Conservation (phyloP, 305 asterid species). For the Solanum chacoense region DNA sequence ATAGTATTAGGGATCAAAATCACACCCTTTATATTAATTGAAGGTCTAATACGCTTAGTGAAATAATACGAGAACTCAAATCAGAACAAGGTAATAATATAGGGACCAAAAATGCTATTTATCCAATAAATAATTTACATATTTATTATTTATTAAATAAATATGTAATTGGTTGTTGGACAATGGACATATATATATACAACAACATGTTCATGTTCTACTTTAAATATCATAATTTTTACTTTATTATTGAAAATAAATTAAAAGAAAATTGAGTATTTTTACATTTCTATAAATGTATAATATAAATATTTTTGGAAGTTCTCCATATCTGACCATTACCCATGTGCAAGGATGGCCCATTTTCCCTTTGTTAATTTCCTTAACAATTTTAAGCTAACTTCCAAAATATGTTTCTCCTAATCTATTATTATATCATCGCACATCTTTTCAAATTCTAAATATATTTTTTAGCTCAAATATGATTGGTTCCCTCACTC, state of each 20-base stretch:
- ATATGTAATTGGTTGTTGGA: constrained; percentile 20
- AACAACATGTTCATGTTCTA: not conserved
- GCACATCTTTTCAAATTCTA: not conserved
- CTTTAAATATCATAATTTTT: not conserved
- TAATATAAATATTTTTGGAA: not conserved
- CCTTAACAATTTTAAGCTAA: constrained; percentile 7
- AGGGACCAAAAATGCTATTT: too few species aligned
- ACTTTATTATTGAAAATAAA: not conserved
- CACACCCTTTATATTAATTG: not conserved
- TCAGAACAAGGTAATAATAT: not conserved
- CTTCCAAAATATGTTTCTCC: constrained; percentile 23
- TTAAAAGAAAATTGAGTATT: too few species aligned
- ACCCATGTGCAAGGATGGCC: constrained; percentile 61
- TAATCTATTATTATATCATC: constrained; percentile 7
- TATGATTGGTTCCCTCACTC: constrained; percentile 7
- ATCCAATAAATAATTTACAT: not conserved
- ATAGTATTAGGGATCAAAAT: not conserved
- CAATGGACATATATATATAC: constrained; percentile 16
- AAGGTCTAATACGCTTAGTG: not conserved
- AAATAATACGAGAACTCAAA: not conserved
- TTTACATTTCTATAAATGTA: not conserved
- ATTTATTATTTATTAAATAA: too few species aligned
- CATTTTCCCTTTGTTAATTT: constrained; percentile 26
- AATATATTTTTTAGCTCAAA: not conserved
- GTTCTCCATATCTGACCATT: constrained; percentile 27